phyloP scores from a whole-genome alignment of 2,329 filamentous ascomycete genomes.

The Zarea fungicola region DNA sequence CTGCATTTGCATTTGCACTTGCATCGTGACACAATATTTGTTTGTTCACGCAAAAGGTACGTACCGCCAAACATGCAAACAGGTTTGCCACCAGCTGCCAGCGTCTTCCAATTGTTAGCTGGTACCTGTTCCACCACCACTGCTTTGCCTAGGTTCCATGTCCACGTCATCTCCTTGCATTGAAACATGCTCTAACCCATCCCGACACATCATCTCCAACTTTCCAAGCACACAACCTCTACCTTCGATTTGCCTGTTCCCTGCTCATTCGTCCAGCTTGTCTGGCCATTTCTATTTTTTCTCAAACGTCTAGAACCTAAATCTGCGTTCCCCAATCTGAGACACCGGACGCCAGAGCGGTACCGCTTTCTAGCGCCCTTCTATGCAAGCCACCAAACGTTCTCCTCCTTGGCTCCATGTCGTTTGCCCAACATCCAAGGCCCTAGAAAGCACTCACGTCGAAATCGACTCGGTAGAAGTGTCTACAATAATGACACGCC shows the following conservation, averaged over 20 bases:
- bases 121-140: neutral
- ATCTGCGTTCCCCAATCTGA: neutral
- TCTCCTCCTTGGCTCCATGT: neutral
- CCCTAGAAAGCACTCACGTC: no score
- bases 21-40: no score
- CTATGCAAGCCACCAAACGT: neutral
- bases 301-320: neutral
- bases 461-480: no score
- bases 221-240: neutral
- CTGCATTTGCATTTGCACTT: no score
- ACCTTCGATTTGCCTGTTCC: no score
- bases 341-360: neutral
- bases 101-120: neutral
- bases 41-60: no score
- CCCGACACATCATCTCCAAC: neutral
- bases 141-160: neutral
- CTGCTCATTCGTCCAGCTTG: no score
- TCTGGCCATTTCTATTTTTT: no score
- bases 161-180: neutral
- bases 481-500: no score
- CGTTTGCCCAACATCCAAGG: neutral
- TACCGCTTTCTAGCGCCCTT: conserved; percentile 3
- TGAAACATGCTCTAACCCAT: no score
- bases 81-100: no score
- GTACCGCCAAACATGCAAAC: no score